These are phyloP conservation scores for Pseudocercospora pini-densiflorae DNA, from an alignment of 2,329 filamentous ascomycete genomes.

Conservation along the genomic window DNA sequence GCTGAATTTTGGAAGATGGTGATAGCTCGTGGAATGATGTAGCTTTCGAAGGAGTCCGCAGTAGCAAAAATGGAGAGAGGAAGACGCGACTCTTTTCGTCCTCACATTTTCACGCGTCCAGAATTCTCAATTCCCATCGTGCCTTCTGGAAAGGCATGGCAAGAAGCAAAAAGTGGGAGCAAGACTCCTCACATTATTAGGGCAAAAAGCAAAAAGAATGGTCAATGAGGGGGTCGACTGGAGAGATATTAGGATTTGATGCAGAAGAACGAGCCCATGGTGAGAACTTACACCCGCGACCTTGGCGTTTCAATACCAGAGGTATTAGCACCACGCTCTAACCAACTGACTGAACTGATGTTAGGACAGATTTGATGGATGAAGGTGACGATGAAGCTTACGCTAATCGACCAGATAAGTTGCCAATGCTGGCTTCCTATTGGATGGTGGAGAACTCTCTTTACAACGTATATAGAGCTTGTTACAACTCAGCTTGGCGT, in stretches of 20 bases:
- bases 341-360: conserved; percentile 27
- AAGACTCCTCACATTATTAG: neutral
- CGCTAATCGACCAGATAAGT: conserved; percentile 6
- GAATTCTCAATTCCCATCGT: neutral
- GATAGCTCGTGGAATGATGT: neutral
- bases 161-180: neutral
- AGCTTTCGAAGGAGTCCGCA: neutral
- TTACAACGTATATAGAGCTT: too few species aligned
- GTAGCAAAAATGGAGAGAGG: neutral
- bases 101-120: neutral
- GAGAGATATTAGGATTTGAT: neutral
- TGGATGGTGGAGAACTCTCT: too few species aligned
- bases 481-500: too few species aligned
- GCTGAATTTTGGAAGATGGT: neutral
- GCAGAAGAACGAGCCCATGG: neutral
- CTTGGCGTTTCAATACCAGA: conserved; percentile 24
- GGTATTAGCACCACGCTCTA: conserved; percentile 34
- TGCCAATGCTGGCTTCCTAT: neutral
- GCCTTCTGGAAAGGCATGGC: neutral
- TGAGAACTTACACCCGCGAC: conserved; percentile 28
- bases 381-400: neutral
- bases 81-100: neutral
- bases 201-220: conserved; percentile 9
- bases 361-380: neutral
- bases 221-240: conserved; percentile 8